Evolutionary conservation across 306 rosid species (phyloP), one percentile per base, ranked within the genome.

Genomic region (Quercus rubra): DNA sequence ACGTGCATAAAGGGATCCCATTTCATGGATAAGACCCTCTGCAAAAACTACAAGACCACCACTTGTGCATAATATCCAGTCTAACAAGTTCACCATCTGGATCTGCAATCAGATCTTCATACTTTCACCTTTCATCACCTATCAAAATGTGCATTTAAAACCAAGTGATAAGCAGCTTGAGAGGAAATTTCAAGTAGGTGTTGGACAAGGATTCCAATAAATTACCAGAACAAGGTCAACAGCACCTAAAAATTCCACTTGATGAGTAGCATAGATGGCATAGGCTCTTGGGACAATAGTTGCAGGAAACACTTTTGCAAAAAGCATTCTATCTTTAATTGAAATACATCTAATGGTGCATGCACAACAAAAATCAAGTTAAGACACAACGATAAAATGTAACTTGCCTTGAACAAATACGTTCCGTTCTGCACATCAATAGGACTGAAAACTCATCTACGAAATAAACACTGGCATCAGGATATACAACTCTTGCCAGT

Each of bases 1-100:
- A 91, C 96, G 78, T 95, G 98, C 0, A 93, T 93, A 33, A 93
- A 95, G 0, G 99, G 99, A 74, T 95, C 99, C 1, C 99, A 89
- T 78, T 95, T 95, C 84, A 93, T 95, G 5, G 98, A 95, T 66
- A 95, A 88, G 73, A 95, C 97, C 81, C 98, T 89, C 87, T 95
- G 98, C 89, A 95, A 87, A 64, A 90, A 98, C 98, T 98, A 95
- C 43, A 93, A 92, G 0, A 94, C 91, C 0, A 95, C 92, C 75
- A 93, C 87, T 30, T 30, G 88, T 86, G 1, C 11, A 41, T 41
- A 8, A 41, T 41, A 41, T 41, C 46, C 3, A 41, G 97, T 64
- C 85, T 84, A 52, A 89, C 86, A 72, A 94, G 87, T 74, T 94
- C 99, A 72, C 91, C 78, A 55, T 80, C 69, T 0, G 83, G 85